Evolutionary conservation across 805 yeast species (phyloP).

Genomic region (Candida boidinii): DNA sequence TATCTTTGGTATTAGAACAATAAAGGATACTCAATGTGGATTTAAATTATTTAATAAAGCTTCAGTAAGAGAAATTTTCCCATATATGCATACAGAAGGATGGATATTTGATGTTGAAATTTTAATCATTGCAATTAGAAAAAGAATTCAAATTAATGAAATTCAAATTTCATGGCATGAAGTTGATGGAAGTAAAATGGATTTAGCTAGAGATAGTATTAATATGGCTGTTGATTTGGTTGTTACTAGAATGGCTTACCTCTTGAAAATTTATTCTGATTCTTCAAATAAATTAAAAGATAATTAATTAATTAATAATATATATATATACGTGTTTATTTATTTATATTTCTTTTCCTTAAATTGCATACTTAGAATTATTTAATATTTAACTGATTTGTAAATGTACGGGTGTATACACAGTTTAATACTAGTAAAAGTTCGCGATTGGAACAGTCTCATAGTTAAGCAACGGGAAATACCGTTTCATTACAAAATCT

Average conservation of each 20-base stretch:
- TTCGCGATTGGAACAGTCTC: no score
- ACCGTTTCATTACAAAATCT: no score
- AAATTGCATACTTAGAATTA: no score
- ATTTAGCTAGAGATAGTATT: slow-evolving; percentile 81
- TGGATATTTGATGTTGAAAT: slow-evolving; percentile 98
- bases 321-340: no score
- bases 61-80: slow-evolving; percentile 63
- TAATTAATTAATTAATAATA: no score
- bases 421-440: no score
- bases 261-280: slow-evolving; percentile 65
- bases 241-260: slow-evolving; percentile 81
- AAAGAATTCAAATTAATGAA: slow-evolving; percentile 60
- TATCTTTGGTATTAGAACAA: slow-evolving; percentile 78
- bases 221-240: slow-evolving; percentile 92
- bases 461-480: no score
- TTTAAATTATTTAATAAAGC: slow-evolving; percentile 80
- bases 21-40: slow-evolving; percentile 96
- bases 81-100: slow-evolving; percentile 90
- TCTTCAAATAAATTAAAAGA: no score
- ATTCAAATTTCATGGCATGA: slow-evolving; percentile 95
- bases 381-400: no score
- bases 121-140: slow-evolving; percentile 68
- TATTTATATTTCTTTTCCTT: no score
- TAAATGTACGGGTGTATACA: no score
- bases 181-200: slow-evolving; percentile 91